Evolutionary conservation across 1,139 yeast genomes (phyloP).

Genomic region (Protomyces arabidopsidicola): DNA sequence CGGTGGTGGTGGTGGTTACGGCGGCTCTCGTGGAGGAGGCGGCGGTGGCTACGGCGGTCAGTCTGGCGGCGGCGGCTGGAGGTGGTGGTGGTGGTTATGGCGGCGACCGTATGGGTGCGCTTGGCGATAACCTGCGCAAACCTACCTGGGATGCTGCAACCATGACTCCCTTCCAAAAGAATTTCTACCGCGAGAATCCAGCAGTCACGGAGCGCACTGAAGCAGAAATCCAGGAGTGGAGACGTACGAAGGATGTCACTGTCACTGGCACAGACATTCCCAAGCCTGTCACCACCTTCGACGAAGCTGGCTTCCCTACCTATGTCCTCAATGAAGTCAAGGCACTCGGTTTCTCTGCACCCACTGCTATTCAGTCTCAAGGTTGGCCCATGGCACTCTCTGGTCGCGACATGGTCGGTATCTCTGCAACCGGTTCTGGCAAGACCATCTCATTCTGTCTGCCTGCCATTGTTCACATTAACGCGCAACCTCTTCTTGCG

Average conservation of each 20-base stretch:
- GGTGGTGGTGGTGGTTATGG: constrained; percentile 42
- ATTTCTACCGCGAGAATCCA: constrained; percentile 84
- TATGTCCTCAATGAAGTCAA: constrained; percentile 85
- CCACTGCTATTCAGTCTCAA: constrained; percentile 96
- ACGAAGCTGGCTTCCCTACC: constrained; percentile 53
- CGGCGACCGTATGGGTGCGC: constrained; percentile 46
- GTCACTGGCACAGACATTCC: constrained; percentile 81
- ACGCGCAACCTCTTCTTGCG: constrained; percentile 88
- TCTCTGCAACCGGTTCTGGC: constrained; percentile 98
- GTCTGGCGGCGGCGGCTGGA: constrained; percentile 39
- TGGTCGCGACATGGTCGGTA: constrained; percentile 98
- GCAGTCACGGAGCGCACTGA: constrained; percentile 69
- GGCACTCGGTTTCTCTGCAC: constrained; percentile 86
- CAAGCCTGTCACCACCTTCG: constrained; percentile 85
- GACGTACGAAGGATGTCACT: constrained; percentile 81
- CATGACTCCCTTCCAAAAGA: constrained; percentile 88
- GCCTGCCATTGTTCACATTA: constrained; percentile 95
- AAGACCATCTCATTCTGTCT: constrained; percentile 94
- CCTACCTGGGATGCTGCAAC: constrained; percentile 71
- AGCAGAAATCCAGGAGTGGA: constrained; percentile 65
- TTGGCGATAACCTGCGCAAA: constrained; percentile 57
- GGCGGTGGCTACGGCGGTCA: constrained; percentile 10
- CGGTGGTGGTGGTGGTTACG: constrained; percentile 33
- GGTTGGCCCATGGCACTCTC: constrained; percentile 99
- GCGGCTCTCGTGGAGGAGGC: constrained; percentile 11